Evolutionary conservation across 768 basidiomycete species (phyloP).

Genomic region (Lactifluus rugatus): DNA sequence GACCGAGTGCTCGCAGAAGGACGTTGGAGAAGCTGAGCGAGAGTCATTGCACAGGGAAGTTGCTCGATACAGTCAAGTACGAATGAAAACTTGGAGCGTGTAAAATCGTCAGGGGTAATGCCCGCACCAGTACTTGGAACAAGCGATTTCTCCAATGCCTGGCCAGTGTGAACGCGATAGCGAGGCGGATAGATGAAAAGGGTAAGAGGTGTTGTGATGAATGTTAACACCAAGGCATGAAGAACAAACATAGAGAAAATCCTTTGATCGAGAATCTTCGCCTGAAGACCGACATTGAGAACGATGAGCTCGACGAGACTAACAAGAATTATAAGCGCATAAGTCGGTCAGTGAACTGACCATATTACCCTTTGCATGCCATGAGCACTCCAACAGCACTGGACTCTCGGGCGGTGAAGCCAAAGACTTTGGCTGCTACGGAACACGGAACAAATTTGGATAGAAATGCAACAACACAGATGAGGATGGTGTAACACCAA

Average conservation of each 20-base stretch:
- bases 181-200: constrained; percentile 64
- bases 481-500: constrained; percentile 75
- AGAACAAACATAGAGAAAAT: constrained; percentile 90
- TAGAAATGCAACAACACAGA: constrained; percentile 64
- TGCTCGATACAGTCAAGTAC: constrained; percentile 78
- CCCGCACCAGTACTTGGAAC: constrained; percentile 2
- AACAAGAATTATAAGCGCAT: neutral
- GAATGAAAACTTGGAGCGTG: constrained; percentile 55
- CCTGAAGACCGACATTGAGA: constrained; percentile 75
- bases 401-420: constrained; percentile 68
- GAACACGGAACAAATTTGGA: constrained; percentile 74
- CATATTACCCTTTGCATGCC: constrained; percentile 75
- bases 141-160: constrained; percentile 13
- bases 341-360: neutral
- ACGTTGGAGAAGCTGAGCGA: constrained; percentile 61
- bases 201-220: constrained; percentile 78
- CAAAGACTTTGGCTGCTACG: constrained; percentile 43
- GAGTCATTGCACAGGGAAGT: constrained; percentile 71
- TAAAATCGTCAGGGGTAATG: constrained; percentile 25
- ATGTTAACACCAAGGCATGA: constrained; percentile 64
- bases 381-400: constrained; percentile 81
- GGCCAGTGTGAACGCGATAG: constrained; percentile 35
- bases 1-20: constrained; percentile 4
- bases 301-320: constrained; percentile 84
- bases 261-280: constrained; percentile 49